Percentiles rank a stretch among this genome's conserved stretches.
These are phyloP conservation scores for Trypanosoma theileri DNA, from an alignment of 208 protist genomes.

Conservation along the genomic window DNA sequence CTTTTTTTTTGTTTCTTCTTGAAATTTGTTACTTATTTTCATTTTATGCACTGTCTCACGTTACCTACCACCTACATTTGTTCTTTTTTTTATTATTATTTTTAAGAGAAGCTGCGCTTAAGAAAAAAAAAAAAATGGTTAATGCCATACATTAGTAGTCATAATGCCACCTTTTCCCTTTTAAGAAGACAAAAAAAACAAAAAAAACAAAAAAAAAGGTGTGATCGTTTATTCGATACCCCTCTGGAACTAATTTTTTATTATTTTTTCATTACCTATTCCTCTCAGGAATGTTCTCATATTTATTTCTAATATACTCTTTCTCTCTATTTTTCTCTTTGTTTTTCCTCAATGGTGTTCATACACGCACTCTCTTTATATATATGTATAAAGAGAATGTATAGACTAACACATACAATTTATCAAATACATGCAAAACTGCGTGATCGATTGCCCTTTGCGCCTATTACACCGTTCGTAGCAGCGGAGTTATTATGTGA, in stretches of 20 bases:
- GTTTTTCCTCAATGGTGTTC: neutral
- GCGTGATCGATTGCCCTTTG: conserved; percentile 28
- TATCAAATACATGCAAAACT: conserved; percentile 26
- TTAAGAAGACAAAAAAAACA: neutral
- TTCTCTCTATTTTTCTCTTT: no score
- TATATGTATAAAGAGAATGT: no score
- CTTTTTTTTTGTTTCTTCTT: conserved; percentile 9
- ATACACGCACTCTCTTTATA: no score
- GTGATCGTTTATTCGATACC: no score
- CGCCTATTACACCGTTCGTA: conserved; percentile 29
- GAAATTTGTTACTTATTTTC: neutral
- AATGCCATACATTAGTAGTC: no score
- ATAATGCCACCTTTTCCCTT: no score
- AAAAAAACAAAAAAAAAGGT: neutral
- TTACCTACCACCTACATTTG: conserved; percentile 18
- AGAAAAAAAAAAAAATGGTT: no score
- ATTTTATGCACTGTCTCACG: no score
- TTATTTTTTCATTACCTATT: no score
- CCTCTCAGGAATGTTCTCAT: no score
- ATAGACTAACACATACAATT: neutral
- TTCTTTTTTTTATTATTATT: neutral
- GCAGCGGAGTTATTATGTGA: conserved; percentile 29
- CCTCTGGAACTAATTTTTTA: no score
- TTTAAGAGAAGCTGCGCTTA: neutral
- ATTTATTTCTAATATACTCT: no score